These are phyloP conservation scores for Trametes maxima DNA, from an alignment of 768 basidiomycete species.

Conservation along the genomic window DNA sequence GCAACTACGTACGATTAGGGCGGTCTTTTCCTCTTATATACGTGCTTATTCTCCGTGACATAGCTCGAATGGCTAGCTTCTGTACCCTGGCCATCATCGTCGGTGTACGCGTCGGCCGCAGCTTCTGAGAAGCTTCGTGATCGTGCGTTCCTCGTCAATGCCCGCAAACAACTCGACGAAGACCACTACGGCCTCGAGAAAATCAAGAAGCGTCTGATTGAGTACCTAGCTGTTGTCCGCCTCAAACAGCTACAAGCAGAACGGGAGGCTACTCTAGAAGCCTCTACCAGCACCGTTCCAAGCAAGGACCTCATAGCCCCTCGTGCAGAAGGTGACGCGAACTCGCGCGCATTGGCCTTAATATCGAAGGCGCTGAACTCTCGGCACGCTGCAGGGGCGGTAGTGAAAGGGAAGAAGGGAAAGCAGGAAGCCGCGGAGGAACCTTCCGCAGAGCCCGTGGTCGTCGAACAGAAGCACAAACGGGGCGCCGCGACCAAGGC, in stretches of 20 bases:
- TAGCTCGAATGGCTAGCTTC: constrained; percentile 90
- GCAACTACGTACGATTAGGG: constrained; percentile 65
- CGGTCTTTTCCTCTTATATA: background rate
- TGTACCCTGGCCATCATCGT: constrained; percentile 70
- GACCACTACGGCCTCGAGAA: constrained; percentile 94
- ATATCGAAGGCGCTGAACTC: constrained; percentile 20
- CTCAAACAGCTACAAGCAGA: constrained; percentile 42
- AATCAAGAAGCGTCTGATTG: constrained; percentile 88
- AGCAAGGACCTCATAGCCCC: constrained; percentile 9
- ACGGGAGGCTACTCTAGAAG: constrained; percentile 24
- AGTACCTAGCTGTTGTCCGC: constrained; percentile 88
- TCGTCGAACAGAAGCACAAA: background rate
- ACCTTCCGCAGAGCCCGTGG: background rate
- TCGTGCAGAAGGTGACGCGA: constrained; percentile 21
- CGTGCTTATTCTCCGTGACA: background rate
- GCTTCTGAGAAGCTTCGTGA: constrained; percentile 46
- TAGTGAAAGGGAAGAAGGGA: background rate
- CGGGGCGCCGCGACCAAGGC: constrained; percentile 17
- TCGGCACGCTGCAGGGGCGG: constrained; percentile 15
- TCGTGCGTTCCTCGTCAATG: constrained; percentile 63
- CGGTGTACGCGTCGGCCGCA: constrained; percentile 20
- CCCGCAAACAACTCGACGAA: constrained; percentile 79
- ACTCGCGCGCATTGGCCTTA: constrained; percentile 21
- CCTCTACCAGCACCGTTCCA: constrained; percentile 15
- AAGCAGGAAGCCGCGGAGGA: background rate